Conservation (phyloP, 2,329 filamentous ascomycete species). For the Neonectria neomacrospora region DNA sequence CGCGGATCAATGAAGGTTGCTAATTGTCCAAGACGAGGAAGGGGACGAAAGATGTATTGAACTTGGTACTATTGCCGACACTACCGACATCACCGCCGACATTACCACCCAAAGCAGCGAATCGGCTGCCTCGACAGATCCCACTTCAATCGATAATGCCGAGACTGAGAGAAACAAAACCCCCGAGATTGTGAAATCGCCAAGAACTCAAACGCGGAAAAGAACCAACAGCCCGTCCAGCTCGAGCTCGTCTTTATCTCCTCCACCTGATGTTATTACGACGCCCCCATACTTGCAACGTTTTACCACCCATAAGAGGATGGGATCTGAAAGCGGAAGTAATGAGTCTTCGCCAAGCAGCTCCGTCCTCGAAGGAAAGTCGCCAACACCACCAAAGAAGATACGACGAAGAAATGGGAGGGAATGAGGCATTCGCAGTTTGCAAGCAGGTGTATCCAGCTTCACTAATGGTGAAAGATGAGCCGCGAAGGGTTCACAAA, state of each 20-base stretch:
- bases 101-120: neutral
- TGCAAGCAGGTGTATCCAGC: too few relatives aligned
- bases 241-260: slow-evolving; percentile 29
- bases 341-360: neutral
- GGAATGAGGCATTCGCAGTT: neutral
- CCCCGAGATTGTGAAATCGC: neutral
- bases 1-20: neutral
- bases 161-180: neutral
- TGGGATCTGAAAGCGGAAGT: neutral
- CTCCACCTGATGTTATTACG: slow-evolving; percentile 26
- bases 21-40: neutral
- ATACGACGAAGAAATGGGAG: neutral
- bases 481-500: neutral
- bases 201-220: neutral
- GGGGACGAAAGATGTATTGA: neutral
- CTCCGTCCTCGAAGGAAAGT: neutral
- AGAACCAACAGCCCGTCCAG: slow-evolving; percentile 3
- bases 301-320: neutral
- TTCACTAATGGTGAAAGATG: neutral
- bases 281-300: slow-evolving; percentile 32
- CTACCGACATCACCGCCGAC: neutral
- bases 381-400: neutral
- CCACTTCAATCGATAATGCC: neutral
- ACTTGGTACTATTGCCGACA: neutral
- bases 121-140: neutral